phyloP scores from a whole-genome alignment of 345 rosid genomes.

The Laguncularia racemosa region DNA sequence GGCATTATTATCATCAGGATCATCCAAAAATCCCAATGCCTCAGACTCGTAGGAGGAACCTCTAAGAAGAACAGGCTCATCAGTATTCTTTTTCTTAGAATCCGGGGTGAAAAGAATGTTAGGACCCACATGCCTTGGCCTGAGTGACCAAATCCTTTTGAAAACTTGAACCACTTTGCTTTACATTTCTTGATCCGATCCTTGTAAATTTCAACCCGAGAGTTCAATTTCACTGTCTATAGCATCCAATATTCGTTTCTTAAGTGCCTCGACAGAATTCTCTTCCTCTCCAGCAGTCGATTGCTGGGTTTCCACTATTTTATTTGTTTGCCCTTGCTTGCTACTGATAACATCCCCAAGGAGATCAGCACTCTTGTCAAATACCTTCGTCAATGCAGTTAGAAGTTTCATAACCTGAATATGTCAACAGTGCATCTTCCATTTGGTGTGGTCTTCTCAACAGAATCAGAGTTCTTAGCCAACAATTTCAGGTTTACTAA shows the following conservation, averaged over 20 bases:
- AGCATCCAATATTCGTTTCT: slow-evolving; percentile 47
- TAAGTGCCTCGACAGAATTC: slow-evolving; percentile 49
- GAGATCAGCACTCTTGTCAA: slow-evolving; percentile 69
- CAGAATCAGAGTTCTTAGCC: slow-evolving; percentile 41
- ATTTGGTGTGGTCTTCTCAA: slow-evolving; percentile 71
- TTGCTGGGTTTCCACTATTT: slow-evolving; percentile 37
- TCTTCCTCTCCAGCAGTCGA: slow-evolving; percentile 27
- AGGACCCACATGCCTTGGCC: slow-evolving; percentile 89
- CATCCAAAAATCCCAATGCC: slow-evolving; percentile 55
- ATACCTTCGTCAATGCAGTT: slow-evolving; percentile 57
- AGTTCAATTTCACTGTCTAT: slow-evolving; percentile 38
- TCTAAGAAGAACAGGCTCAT: slow-evolving; percentile 38
- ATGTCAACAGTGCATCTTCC: slow-evolving; percentile 65
- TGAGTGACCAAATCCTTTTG: slow-evolving; percentile 85
- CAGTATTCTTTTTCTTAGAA: slow-evolving; percentile 23
- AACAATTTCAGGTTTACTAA: slow-evolving; percentile 57
- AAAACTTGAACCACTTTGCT: slow-evolving; percentile 59
- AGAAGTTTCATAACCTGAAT: slow-evolving; percentile 87
- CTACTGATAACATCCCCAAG: slow-evolving; percentile 67
- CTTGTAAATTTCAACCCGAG: slow-evolving; percentile 43
- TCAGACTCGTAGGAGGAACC: slow-evolving; percentile 71
- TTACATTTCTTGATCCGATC: slow-evolving; percentile 50
- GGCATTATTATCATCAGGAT: slow-evolving; percentile 14
- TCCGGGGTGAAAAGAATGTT: slow-evolving; percentile 82
- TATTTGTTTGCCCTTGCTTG: slow-evolving; percentile 36